Evolutionary conservation across 73 alveolate genomes (phyloP).

Genomic region (Diophrys appendiculata): DNA sequence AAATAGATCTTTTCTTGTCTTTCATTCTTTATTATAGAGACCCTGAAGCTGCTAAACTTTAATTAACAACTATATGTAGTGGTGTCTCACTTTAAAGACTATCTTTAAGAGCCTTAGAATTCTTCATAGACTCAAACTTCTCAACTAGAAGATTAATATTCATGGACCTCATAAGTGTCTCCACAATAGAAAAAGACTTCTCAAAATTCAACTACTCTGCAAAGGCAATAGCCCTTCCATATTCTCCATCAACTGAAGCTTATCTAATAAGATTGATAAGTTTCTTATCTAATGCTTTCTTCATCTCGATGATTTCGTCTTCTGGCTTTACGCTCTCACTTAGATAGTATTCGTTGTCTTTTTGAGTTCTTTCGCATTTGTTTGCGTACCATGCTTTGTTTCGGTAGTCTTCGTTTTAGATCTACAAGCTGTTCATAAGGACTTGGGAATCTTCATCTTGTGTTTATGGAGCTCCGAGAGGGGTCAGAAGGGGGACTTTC

Average conservation of each 20-base stretch:
- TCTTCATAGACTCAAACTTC: too few species aligned
- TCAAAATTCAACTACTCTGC: slow-evolving; percentile 32
- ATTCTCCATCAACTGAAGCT: slow-evolving; percentile 31
- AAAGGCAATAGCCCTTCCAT: slow-evolving; percentile 33
- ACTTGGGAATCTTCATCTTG: slow-evolving; percentile 21
- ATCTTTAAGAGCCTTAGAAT: too few species aligned
- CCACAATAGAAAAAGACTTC: slow-evolving; percentile 18
- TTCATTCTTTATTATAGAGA: too few species aligned
- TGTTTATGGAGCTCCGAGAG: slow-evolving; percentile 4
- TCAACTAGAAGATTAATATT: too few species aligned
- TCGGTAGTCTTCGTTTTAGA: slow-evolving; percentile 14
- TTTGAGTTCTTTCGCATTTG: slow-evolving; percentile 37
- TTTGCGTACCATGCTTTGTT: slow-evolving; percentile 8
- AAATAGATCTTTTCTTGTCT: too few species aligned
- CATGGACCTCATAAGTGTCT: too few species aligned
- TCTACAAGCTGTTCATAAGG: not conserved
- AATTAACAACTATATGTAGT: too few species aligned
- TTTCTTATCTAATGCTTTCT: slow-evolving; percentile 49
- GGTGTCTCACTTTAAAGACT: too few species aligned
- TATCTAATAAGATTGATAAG: slow-evolving; percentile 30
- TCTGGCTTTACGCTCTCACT: slow-evolving; percentile 8
- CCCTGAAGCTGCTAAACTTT: too few species aligned
- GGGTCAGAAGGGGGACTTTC: slow-evolving; percentile 31
- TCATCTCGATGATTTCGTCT: slow-evolving; percentile 19
- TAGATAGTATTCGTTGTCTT: slow-evolving; percentile 5